A percentile compares a stretch with the other conserved stretches of the same genome.
These are phyloP conservation scores for Trichosanthes truncata DNA, from an alignment of 306 rosid species.

Conservation along the genomic window DNA sequence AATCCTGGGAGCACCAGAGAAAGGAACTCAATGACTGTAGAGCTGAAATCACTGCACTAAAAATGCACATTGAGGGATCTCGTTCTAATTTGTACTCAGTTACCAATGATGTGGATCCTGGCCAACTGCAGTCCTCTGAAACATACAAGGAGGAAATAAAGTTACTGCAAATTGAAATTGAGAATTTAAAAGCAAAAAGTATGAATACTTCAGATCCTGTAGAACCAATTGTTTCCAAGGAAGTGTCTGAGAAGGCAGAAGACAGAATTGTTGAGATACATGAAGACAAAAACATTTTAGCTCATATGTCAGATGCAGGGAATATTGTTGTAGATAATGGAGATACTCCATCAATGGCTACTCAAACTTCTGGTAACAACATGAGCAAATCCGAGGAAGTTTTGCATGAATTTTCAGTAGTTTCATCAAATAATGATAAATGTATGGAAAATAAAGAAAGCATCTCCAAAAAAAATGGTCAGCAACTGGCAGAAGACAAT, in stretches of 20 bases:
- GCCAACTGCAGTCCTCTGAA: constrained; percentile 41
- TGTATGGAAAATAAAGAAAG: constrained; percentile 25
- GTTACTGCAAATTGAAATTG: constrained; percentile 63
- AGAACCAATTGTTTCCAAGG: constrained; percentile 27
- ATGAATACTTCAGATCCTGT: constrained; percentile 26
- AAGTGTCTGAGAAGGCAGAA: constrained; percentile 28
- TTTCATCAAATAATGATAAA: constrained; percentile 24
- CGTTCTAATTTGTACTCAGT: constrained; percentile 29
- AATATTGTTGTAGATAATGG: constrained; percentile 25
- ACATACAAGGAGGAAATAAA: constrained; percentile 73
- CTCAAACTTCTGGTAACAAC: constrained; percentile 25
- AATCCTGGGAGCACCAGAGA: constrained; percentile 67
- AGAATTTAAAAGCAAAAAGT: constrained; percentile 40
- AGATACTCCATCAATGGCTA: constrained; percentile 26
- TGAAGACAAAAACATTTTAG: constrained; percentile 50
- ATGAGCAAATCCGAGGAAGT: constrained; percentile 33
- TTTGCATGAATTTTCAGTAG: constrained; percentile 20
- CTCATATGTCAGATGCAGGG: constrained; percentile 26
- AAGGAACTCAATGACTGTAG: constrained; percentile 72
- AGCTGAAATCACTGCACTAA: constrained; percentile 83
- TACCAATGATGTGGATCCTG: constrained; percentile 32
- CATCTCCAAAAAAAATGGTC: constrained; percentile 31
- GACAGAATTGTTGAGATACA: constrained; percentile 64
- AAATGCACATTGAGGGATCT: constrained; percentile 74
- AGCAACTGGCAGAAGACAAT: constrained; percentile 23